Evolutionary conservation across 208 protist species (phyloP), one percentile per base, ranked within the genome.

Genomic region (Wallacemonas collosoma): DNA sequence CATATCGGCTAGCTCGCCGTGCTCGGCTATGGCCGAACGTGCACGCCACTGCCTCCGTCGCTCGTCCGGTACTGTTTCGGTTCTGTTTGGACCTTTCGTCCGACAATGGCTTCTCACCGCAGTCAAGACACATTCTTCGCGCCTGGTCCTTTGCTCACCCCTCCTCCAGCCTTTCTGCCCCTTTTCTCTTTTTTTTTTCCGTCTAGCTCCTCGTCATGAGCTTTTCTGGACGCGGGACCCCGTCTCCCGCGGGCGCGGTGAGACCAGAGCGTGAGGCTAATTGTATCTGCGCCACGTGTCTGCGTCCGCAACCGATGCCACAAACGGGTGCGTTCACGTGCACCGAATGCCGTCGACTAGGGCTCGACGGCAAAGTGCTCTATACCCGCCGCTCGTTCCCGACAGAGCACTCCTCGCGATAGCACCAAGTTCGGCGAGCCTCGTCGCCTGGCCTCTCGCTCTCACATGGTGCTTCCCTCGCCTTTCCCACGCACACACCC

Each of bases 281-380:
- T 76, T 96, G 88, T 72, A 76, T 93, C 12, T 96, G 92, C 72
- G 82, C 87, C 36, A 93, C 85, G 38, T 96, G 92, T 71, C 75
- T 90, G 56, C 80, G 85, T 39, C 77, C 79, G 9, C 57, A 89
- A 38, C 68, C 75, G 35, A 79, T 93, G 36, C 92, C 92, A 2
- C 80, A 89, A 9, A 78, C 51, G 83, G 82, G 35, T 81, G 86
- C 9, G 89, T 90, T 81, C 91, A 94, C 60, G 72, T 96, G 91
- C 68, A 80, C 83, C 14, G 81, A 94, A 65, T 96, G 91, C 53
- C 79, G 87, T 7, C 81, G 94, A 82, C 77, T 80, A n/a, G 89
- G 89, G 4, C 73, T 72, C 47, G 91, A 96, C 50, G 82, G 87
- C 36, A 94, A 94, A 76, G 68, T 94, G 50, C 77, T 96, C 11